Evolutionary conservation across 495 filamentous ascomycete species (phyloP).

Genomic region (Hypoxylon intermedium): DNA sequence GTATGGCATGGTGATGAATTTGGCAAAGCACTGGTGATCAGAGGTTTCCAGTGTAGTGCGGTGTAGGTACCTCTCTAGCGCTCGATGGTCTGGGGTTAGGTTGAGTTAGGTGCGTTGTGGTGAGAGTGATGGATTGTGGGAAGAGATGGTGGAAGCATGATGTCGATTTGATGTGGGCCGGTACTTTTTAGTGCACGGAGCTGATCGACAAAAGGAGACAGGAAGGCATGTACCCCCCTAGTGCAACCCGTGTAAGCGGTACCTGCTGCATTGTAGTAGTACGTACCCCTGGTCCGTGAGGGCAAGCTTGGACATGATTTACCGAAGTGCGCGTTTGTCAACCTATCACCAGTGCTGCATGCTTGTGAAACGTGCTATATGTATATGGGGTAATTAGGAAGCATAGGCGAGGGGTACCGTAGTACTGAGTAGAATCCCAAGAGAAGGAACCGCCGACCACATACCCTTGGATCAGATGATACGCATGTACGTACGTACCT

Average conservation of each 20-base stretch:
- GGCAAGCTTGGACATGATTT: conserved; percentile 27
- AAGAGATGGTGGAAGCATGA: conserved; percentile 26
- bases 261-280: conserved; percentile 10
- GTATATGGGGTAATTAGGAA: conserved; percentile 41
- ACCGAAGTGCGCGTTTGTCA: conserved; percentile 41
- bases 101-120: background rate
- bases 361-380: conserved; percentile 40
- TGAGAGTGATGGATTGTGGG: conserved; percentile 15
- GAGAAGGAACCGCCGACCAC: conserved; percentile 9
- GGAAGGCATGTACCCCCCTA: conserved; percentile 24
- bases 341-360: conserved; percentile 36
- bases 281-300: background rate
- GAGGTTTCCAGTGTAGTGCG: too few species aligned
- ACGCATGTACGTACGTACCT: conserved; percentile 2
- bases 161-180: conserved; percentile 32
- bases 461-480: conserved; percentile 8
- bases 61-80: background rate
- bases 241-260: conserved; percentile 26
- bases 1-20: conserved; percentile 10
- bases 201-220: conserved; percentile 37
- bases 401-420: conserved; percentile 29
- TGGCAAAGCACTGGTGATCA: too few species aligned
- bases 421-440: conserved; percentile 25
- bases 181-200: conserved; percentile 39
- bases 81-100: background rate